Evolutionary conservation across 1,284 basidiomycete species (phyloP).

Genomic region (Leccinum cinnamomeum): DNA sequence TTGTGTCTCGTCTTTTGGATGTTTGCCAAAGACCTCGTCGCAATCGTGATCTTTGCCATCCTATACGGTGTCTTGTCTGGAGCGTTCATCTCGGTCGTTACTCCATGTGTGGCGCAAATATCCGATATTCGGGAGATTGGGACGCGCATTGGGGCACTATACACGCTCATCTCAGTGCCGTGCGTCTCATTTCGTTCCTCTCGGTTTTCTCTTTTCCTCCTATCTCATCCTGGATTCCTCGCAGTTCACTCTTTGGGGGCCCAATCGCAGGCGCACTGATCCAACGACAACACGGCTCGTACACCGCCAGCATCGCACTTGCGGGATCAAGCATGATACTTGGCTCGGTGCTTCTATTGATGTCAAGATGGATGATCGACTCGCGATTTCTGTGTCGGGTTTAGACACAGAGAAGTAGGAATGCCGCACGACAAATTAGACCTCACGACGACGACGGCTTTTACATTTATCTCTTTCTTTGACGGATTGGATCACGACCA

Average conservation of each 20-base stretch:
- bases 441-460: neutral
- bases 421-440: neutral
- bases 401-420: conserved; percentile 14
- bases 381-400: conserved; percentile 35
- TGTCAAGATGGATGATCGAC: conserved; percentile 48
- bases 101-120: conserved; percentile 63
- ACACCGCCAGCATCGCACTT: conserved; percentile 54
- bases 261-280: conserved; percentile 60
- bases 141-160: conserved; percentile 58
- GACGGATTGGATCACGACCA: conserved; percentile 18
- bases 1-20: conserved; percentile 59
- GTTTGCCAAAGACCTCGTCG: conserved; percentile 39
- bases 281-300: conserved; percentile 44
- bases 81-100: conserved; percentile 60
- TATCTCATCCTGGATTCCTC: conserved; percentile 3
- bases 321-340: conserved; percentile 55
- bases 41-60: conserved; percentile 54
- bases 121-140: conserved; percentile 57
- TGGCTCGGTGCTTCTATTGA: conserved; percentile 55
- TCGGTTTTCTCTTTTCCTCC: neutral
- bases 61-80: conserved; percentile 59
- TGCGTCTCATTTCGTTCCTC: conserved; percentile 40
- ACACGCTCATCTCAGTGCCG: conserved; percentile 63
- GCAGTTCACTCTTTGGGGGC: conserved; percentile 57
- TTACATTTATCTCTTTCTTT: neutral